A percentile compares a stretch with the other conserved stretches of the same genome.
phyloP scores from a whole-genome alignment of 306 rosid species.

The Fragaria ananassa region DNA sequence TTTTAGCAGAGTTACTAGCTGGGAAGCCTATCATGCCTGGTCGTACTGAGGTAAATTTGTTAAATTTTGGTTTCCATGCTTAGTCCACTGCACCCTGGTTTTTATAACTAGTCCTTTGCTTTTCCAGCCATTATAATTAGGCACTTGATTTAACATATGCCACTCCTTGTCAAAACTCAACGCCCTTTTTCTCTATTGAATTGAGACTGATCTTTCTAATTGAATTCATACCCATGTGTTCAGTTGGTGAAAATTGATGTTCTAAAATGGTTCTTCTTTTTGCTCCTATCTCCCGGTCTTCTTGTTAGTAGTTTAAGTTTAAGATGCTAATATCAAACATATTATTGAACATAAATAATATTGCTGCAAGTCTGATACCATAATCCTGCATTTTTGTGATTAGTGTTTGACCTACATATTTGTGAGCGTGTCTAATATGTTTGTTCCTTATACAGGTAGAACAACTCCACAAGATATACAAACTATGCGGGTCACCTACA shows the following conservation, averaged over 20 bases:
- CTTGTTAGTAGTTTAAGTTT: background rate
- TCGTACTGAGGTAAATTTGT: conserved; percentile 78
- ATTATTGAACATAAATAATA: background rate
- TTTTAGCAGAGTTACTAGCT: conserved; percentile 85
- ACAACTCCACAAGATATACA: conserved; percentile 93
- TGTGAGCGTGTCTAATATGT: conserved; percentile 24
- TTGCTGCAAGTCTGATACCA: background rate
- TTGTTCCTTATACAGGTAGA: conserved; percentile 59
- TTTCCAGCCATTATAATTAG: background rate
- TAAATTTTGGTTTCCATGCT: conserved; percentile 17
- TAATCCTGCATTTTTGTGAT: background rate
- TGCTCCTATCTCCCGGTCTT: background rate
- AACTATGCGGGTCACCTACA: conserved; percentile 92
- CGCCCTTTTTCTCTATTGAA: too few species aligned
- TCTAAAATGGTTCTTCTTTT: too few species aligned
- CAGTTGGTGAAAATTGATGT: too few species aligned
- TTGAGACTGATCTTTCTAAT: too few species aligned
- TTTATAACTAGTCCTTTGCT: background rate
- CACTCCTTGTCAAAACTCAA: background rate
- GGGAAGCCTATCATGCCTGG: conserved; percentile 99
- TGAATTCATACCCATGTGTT: too few species aligned
- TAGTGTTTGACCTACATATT: background rate
- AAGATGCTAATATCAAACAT: background rate
- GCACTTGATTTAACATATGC: background rate
- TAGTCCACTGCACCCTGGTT: background rate